phyloP scores from a whole-genome alignment of 2,329 filamentous ascomycete genomes.

The Microthyrium microscopicum region DNA sequence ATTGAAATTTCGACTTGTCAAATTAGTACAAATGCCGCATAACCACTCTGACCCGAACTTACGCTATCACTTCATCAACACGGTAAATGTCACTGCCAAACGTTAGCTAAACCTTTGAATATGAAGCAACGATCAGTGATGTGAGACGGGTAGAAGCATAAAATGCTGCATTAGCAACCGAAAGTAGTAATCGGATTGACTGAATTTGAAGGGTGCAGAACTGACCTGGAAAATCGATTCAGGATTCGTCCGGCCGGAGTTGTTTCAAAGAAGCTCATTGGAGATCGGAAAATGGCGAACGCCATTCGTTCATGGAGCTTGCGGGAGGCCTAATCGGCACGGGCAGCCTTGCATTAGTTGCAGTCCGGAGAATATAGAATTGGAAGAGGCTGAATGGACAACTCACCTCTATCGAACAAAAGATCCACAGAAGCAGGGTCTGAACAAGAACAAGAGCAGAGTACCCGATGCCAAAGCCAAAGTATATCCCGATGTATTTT shows the following conservation, averaged over 20 bases:
- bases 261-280: slow-evolving; percentile 98
- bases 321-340: slow-evolving; percentile 53
- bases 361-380: too few relatives aligned
- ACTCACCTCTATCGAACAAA: slow-evolving; percentile 89
- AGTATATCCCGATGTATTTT: slow-evolving; percentile 90
- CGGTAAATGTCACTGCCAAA: slow-evolving; percentile 25
- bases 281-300: slow-evolving; percentile 88
- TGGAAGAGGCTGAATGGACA: neutral
- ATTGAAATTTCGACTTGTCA: slow-evolving; percentile 64
- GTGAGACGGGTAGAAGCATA: neutral
- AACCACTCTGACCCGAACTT: slow-evolving; percentile 15
- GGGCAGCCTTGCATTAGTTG: neutral
- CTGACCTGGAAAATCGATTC: slow-evolving; percentile 83
- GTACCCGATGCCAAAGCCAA: slow-evolving; percentile 80
- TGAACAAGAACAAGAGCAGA: slow-evolving; percentile 75
- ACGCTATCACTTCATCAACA: slow-evolving; percentile 81
- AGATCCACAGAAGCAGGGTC: slow-evolving; percentile 94
- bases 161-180: slow-evolving; percentile 1
- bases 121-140: neutral
- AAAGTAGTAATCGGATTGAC: too few relatives aligned
- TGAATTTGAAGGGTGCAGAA: too few relatives aligned
- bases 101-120: neutral
- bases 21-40: neutral
- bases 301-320: slow-evolving; percentile 97
- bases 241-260: slow-evolving; percentile 92